Conservation (phyloP, 2,329 filamentous ascomycete species). For the Fusarium pseudoanthophilum region DNA sequence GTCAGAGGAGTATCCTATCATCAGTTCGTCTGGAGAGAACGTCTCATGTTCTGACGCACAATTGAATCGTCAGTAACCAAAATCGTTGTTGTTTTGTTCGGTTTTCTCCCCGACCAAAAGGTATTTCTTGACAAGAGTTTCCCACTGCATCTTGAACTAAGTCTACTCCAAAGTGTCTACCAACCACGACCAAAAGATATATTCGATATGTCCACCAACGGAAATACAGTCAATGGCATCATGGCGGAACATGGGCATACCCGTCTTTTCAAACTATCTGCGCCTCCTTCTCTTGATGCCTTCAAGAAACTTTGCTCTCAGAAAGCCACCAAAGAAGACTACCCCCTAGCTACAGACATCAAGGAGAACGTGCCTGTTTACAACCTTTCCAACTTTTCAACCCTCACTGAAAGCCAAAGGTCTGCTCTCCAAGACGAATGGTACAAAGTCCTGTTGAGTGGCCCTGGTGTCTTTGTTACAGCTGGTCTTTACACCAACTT, state of each 20-base stretch:
- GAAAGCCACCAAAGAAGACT: slow-evolving; percentile 50
- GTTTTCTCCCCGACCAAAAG: slow-evolving; percentile 1
- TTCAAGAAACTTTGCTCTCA: slow-evolving; percentile 59
- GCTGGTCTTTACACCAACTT: slow-evolving; percentile 61
- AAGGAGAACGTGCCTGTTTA: slow-evolving; percentile 67
- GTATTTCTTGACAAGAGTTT: neutral
- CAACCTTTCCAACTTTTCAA: slow-evolving; percentile 53
- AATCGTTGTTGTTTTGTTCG: neutral
- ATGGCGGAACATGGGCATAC: slow-evolving; percentile 17
- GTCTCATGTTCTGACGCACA: too few species aligned
- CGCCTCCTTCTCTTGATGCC: slow-evolving; percentile 53
- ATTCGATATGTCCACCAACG: slow-evolving; percentile 8
- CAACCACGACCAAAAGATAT: neutral
- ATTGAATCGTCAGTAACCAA: neutral
- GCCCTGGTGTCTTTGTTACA: slow-evolving; percentile 70
- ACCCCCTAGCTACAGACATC: slow-evolving; percentile 59
- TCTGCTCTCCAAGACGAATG: slow-evolving; percentile 67
- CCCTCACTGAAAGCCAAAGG: slow-evolving; percentile 33
- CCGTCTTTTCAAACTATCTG: slow-evolving; percentile 41
- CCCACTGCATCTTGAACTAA: neutral
- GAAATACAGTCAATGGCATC: neutral
- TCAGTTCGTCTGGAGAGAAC: neutral
- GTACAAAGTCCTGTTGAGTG: slow-evolving; percentile 65
- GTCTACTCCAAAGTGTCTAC: neutral
- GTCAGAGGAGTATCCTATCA: neutral